Base-by-base conservation (phyloP, 208 protist species). In the Endotrypanum monterogeii region DNA sequence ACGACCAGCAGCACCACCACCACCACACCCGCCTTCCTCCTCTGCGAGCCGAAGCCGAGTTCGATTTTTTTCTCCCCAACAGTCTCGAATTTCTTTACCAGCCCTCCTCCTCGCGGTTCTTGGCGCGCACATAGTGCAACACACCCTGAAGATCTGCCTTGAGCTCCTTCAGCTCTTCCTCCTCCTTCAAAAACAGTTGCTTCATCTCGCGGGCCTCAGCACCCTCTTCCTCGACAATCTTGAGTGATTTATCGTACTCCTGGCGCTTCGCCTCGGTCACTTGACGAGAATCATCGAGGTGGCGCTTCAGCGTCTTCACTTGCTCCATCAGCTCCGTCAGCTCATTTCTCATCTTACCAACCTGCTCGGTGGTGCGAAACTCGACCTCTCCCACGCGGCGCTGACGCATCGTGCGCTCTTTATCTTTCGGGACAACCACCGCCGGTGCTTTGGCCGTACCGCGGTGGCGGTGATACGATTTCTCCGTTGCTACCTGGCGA, bases 121-220 rank as follows among this genome's bases (percentile, higher is more conserved):
- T 88, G 30, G 85, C 83, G 61, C 89, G 89, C 46, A 92, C 83
- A 82, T 94, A 96, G 57, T 90, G 86, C 61, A 96, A 71, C 39
- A 96, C 92, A 18, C 78, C 84, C 79, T 94, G 88, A 18, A 96
- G 77, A 46, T 96, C 92, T 0, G 84, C 83, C 79, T 92, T 92
- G 65, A 96, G 83, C 37, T 66, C 79, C 39, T 81, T 87, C 37
- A 96, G 76, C 72, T 92, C 82, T 51, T 90, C 79, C 51, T 87
- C 78, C 72, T 96, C 89, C 75, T 84, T 84, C 44, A 80, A 61
- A 60, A 94, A 82, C 55, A 76, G 73, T 76, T 83, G 82, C 61
- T 84, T 84, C 69, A 89, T 79, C 71, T 90, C 86, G 62, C 80
- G 86, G 20, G 83, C 89, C 20, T 92, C 87, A 44, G 78, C 67